Base-by-base conservation (phyloP, 805 yeast species). In the Kodamaea hsintzibuensis region DNA sequence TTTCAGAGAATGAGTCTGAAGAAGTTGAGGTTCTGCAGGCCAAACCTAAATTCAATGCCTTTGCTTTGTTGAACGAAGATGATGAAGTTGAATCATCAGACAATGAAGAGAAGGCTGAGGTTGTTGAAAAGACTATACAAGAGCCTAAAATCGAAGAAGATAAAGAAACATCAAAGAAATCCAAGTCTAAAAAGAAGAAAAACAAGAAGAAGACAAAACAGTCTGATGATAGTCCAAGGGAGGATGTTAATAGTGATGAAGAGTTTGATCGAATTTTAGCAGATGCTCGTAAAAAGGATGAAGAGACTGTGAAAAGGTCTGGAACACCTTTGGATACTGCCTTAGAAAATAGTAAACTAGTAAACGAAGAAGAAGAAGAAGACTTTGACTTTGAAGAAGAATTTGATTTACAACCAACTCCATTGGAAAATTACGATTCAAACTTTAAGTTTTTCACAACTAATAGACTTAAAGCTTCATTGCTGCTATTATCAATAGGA, bases 221-320 rank as follows among this genome's bases (percentile, higher is more conserved):
- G 66, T 61, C 59, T 62, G 55, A 65, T 58, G 37, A 57, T 57
- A 30, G 35, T 12, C 48, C 58, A 58, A 39, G 59, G 50, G 40
- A 59, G 50, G 40, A 52, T 47, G 14, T 52, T 48, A 69, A 72
- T n/a, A 76, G 78, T 54, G 87, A 83, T 58, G 85, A 81, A 7
- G 89, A 84, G 35, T 68, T 87, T 22, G 89, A 85, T 65, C 71
- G 70, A 55, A 71, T 85, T 3, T 64, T 87, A 3, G 78, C 72
- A 16, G 81, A 83, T 51, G 68, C 66, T 30, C 67, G 64, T 40
- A 53, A 60, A 22, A 61, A 63, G 52, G 75, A 74, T 53, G 43
- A 30, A 30, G 35, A 50, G 60, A 63, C 42, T 64, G 59, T 52
- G 62, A 42, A 25, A 14, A 16, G 13, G 17, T 8, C 42, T 8